These are phyloP conservation scores for Vigna hirtella DNA, from an alignment of 306 rosid genomes.

Conservation along the genomic window DNA sequence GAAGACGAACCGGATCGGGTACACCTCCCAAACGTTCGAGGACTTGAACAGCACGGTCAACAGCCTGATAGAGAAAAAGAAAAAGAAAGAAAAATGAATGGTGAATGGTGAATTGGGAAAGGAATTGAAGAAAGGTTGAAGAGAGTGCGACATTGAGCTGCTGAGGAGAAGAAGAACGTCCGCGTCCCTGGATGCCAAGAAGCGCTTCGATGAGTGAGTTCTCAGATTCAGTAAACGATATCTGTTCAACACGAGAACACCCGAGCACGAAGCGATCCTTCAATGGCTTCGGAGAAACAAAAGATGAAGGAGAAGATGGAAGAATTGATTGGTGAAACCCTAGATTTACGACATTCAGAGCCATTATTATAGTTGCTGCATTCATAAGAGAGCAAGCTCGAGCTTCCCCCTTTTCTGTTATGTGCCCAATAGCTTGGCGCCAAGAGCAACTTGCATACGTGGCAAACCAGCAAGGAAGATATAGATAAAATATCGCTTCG, in stretches of 20 bases:
- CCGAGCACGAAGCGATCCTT: slow-evolving; percentile 37
- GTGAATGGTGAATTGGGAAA: neutral
- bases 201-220: slow-evolving; percentile 77
- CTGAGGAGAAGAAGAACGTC: slow-evolving; percentile 83
- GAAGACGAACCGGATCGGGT: slow-evolving; percentile 72
- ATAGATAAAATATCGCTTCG: slow-evolving; percentile 17
- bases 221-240: slow-evolving; percentile 67
- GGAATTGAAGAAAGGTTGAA: neutral
- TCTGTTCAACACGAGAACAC: slow-evolving; percentile 49
- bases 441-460: slow-evolving; percentile 42
- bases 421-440: slow-evolving; percentile 38
- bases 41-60: slow-evolving; percentile 71
- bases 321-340: slow-evolving; percentile 35
- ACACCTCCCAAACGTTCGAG: slow-evolving; percentile 76
- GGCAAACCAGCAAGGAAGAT: slow-evolving; percentile 10
- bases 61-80: slow-evolving; percentile 54
- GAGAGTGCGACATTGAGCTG: slow-evolving; percentile 62
- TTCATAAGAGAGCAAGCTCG: too few species aligned
- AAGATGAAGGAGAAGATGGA: slow-evolving; percentile 23
- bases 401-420: slow-evolving; percentile 6
- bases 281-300: slow-evolving; percentile 32
- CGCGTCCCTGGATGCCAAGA: slow-evolving; percentile 91
- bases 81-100: neutral
- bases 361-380: slow-evolving; percentile 37
- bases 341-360: slow-evolving; percentile 37